Evolutionary conservation across 106 monocot genomes (phyloP), one percentile per base, ranked within the genome.

Genomic region (Allium sativum): DNA sequence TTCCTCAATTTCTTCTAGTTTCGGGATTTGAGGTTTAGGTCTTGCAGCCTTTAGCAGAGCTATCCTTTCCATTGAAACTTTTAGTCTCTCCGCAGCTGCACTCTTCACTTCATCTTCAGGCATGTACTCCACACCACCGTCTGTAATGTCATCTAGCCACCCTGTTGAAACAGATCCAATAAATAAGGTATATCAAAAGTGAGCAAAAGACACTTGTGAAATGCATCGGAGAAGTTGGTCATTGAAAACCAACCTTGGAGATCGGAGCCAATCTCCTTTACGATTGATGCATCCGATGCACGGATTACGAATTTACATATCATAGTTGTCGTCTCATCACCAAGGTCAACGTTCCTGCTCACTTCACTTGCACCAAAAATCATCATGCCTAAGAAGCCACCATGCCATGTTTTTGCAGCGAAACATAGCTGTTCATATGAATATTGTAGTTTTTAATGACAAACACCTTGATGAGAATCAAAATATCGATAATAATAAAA

Each of bases 291-390:
- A 68, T 96, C 91, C 5, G 96, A 96, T 11, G 96, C 87, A 17
- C 96, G 84, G 1, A 96, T 69, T 0, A 96, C 91, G 40, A 96
- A 96, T 56, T 96, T 96, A 77, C 96, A 96, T 62, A 96, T 78
- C 96, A 96, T 96, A 12, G 90, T 96, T 21, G 96, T 91, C 0
- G 96, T 96, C 64, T 96, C 96, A 51, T 96, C 96, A 5, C 96
- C 96, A 12, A 96, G 74, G 65, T 96, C 96, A 8, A 96, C 90
- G 41, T 96, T 96, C 74, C 96, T 70, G 73, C 91, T 96, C 31
- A 91, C 96, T 76, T 96, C 96, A 58, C 96, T 96, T 17, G 91
- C 90, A 40, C 96, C 96, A 52, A 96, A 96, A 12, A 96, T 84
- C 96, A 96, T 96, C 91, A 96, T 87, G 18, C 91, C 87, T 45